phyloP scores from a whole-genome alignment of 805 yeast species.

The Metschnikowia arizonensis region DNA sequence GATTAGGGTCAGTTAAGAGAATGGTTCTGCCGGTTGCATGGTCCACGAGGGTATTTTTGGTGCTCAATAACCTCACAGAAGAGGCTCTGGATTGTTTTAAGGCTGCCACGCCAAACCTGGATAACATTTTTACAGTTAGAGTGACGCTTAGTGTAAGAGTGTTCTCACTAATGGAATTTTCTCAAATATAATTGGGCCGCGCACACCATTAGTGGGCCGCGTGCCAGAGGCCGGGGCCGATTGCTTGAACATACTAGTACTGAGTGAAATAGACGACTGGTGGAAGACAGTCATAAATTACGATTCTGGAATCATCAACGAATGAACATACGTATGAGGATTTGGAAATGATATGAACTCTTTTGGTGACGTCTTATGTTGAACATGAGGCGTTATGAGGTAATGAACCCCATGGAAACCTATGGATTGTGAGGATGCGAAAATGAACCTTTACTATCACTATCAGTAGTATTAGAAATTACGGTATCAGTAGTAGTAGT shows the following conservation, averaged over 20 bases:
- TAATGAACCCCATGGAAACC: too few species aligned
- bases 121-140: conserved; percentile 20
- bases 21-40: conserved; percentile 38
- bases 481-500: too few species aligned
- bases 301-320: too few species aligned
- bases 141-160: conserved; percentile 3
- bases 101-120: conserved; percentile 25
- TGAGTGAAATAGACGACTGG: not conserved
- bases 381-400: too few species aligned
- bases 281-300: too few species aligned
- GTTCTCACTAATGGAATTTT: conserved; percentile 15
- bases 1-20: conserved; percentile 38
- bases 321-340: too few species aligned
- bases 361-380: too few species aligned
- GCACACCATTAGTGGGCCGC: conserved; percentile 9
- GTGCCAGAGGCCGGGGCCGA: not conserved
- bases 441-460: too few species aligned
- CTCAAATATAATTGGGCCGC: conserved; percentile 12
- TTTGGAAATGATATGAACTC: too few species aligned
- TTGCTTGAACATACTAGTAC: not conserved
- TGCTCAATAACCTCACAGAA: conserved; percentile 23
- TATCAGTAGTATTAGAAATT: too few species aligned
- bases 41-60: conserved; percentile 37
- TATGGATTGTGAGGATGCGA: too few species aligned
- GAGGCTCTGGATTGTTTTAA: conserved; percentile 10